Conservation (phyloP, 176 grass and related monocot genomes). For the Miscanthus lutarioriparius region DNA sequence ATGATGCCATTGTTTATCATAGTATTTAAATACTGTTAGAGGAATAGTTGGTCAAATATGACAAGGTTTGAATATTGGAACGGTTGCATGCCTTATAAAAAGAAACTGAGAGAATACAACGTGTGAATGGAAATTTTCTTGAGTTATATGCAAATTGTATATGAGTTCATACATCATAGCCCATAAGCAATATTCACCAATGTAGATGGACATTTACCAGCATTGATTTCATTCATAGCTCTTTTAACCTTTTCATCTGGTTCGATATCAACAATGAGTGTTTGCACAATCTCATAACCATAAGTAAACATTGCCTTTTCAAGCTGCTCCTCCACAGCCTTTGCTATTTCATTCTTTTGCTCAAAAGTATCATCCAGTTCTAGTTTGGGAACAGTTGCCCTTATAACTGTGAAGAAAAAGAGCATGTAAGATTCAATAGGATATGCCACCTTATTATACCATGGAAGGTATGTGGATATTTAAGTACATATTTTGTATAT, state of each 20-base stretch:
- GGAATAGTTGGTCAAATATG: no score
- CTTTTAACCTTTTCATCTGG: constrained; percentile 54
- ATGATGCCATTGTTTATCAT: background rate
- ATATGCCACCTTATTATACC: background rate
- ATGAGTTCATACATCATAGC: background rate
- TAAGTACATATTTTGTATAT: constrained; percentile 4
- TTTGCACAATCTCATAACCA: constrained; percentile 56
- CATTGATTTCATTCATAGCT: constrained; percentile 60
- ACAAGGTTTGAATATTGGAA: no score
- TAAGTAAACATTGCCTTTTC: constrained; percentile 49
- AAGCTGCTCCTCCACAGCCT: constrained; percentile 47
- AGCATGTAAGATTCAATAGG: constrained; percentile 6
- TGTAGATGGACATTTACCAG: constrained; percentile 17
- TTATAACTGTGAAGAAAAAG: constrained; percentile 35
- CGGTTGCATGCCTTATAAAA: no score
- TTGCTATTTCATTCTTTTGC: constrained; percentile 58
- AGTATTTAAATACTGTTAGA: background rate
- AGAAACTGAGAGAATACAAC: background rate
- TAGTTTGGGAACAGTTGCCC: constrained; percentile 42
- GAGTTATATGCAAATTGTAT: background rate
- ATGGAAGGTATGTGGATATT: background rate
- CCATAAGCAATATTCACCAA: background rate
- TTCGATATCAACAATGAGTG: constrained; percentile 54
- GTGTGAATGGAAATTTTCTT: background rate
- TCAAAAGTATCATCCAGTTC: constrained; percentile 47